A percentile compares a stretch with the other conserved stretches of the same genome.
These are phyloP conservation scores for Mortierella sp. DNA, from an alignment of 371 early-diverging fungal genomes.

Conservation along the genomic window DNA sequence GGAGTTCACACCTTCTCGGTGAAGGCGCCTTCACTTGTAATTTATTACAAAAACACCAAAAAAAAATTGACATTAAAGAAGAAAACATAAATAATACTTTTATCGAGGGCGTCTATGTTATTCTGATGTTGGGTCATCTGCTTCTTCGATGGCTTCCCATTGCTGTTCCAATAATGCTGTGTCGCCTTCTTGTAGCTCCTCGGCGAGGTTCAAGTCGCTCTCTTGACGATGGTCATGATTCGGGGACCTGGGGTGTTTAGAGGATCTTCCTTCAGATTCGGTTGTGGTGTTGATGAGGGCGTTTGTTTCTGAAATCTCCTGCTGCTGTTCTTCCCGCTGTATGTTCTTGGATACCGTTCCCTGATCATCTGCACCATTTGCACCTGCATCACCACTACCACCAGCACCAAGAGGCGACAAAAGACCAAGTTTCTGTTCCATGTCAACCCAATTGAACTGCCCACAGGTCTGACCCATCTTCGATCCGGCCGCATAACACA, in stretches of 20 bases:
- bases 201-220: slow-evolving; percentile 11
- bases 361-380: no score
- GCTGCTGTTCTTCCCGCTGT: background rate
- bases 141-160: slow-evolving; percentile 16
- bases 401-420: background rate
- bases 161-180: background rate
- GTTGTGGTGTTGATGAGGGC: background rate
- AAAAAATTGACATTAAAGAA: background rate
- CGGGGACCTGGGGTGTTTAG: background rate
- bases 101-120: background rate
- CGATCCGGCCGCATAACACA: slow-evolving; percentile 60
- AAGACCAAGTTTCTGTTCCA: slow-evolving; percentile 41
- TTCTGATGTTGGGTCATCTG: slow-evolving; percentile 10
- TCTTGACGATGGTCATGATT: background rate
- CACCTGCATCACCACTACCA: no score
- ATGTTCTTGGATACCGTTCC: no score
- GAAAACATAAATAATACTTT: background rate
- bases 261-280: background rate
- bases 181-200: slow-evolving; percentile 24
- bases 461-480: slow-evolving; percentile 55
- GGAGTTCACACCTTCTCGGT: background rate
- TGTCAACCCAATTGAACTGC: slow-evolving; percentile 59
- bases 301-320: background rate
- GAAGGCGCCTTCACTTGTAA: background rate
- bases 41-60: background rate